Conservation (phyloP, 306 rosid species). For the Castanopsis chinensis region DNA sequence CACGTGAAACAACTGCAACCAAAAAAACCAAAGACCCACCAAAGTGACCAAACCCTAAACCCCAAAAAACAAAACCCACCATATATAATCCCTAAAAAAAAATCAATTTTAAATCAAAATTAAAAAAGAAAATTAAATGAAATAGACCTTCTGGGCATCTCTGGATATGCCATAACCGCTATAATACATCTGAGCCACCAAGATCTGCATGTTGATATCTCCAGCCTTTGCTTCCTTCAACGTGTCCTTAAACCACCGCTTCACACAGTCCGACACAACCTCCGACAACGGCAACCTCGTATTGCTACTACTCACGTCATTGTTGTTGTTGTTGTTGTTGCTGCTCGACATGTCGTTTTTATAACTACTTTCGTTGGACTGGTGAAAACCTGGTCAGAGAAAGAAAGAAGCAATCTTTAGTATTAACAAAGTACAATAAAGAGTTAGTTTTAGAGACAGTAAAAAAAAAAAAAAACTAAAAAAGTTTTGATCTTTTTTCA, state of each 20-base stretch:
- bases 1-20: too few species aligned
- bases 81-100: background rate
- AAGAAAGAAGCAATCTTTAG: too few species aligned
- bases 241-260: constrained; percentile 89
- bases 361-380: too few species aligned
- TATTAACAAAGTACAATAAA: too few species aligned
- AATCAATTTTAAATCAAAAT: too few species aligned
- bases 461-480: too few species aligned
- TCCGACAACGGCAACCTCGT: constrained; percentile 56
- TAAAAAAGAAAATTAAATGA: background rate
- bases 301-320: constrained; percentile 29
- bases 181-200: constrained; percentile 90
- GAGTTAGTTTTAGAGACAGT: too few species aligned
- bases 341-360: constrained; percentile 60
- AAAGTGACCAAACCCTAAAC: background rate
- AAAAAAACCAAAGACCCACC: too few species aligned
- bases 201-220: constrained; percentile 87
- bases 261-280: constrained; percentile 83
- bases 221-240: constrained; percentile 86
- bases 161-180: constrained; percentile 86
- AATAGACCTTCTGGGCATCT: constrained; percentile 76
- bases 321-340: constrained; percentile 32
- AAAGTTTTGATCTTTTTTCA: too few species aligned
- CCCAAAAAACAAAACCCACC: constrained; percentile 1
- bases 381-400: background rate